Evolutionary conservation across 805 yeast species (phyloP), one percentile per base, ranked within the genome.

Genomic region (Schwanniomyces occidentalis): DNA sequence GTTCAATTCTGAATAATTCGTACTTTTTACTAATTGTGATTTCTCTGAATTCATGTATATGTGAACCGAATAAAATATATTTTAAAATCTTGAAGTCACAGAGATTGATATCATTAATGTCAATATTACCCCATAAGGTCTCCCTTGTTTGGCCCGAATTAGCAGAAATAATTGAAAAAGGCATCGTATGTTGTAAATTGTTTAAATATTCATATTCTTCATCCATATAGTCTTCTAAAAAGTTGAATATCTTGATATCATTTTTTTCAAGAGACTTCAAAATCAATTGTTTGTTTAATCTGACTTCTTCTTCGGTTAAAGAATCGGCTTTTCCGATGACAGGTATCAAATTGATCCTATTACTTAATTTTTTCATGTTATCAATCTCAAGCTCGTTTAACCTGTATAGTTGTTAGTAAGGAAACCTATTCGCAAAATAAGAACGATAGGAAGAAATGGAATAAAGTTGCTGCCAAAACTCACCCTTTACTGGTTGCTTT

Each of bases 261-360:
- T 85, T 75, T 10, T 65, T 73, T 18, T 58, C 63, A 31, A 86
- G 63, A 9, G 73, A 69, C 32, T 61, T 61, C 42, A 71, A 74
- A 33, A 83, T 69, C 46, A 72, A 60, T 24, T 53, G 58, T 61
- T 83, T 85, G 56, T 80, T 78, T 12, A 63, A 54, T 7, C 41
- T 46, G 46, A 82, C 48, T 51, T 85, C 95, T 4, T 60, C 65
- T 13, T 56, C 52, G 6, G 87, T 79, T 40, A 83, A 72, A 0
- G 83, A 78, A 58, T 89, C 96, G 4, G 91, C 84, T 56, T 87
- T 85, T 17, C 88, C 76, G 48, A 88, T 75, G 4, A 89, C 78
- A 1, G 96, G 96, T 42, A 89, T 78, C 43, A 90, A 70, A 52
- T 87, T 89, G 26, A 84, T 90, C 35, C 91, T 73, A 17, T 75